Conservation (phyloP, 2,329 filamentous ascomycete genomes). For the Penicillium polonicum region DNA sequence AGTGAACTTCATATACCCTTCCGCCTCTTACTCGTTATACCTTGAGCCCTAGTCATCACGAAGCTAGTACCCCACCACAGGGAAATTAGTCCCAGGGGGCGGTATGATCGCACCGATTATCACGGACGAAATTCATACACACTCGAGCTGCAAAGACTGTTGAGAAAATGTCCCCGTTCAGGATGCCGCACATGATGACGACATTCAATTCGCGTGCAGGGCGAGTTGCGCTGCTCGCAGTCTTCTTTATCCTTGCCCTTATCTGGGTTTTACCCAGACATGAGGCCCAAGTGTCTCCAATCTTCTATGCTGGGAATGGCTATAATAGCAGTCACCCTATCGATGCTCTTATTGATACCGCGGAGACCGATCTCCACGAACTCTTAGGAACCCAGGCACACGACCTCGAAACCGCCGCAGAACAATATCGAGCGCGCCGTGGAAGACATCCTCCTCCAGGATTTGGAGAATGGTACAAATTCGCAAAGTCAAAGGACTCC, state of each 20-base stretch:
- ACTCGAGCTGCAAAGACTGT: not conserved
- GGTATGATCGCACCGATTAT: not conserved
- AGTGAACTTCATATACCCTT: not conserved
- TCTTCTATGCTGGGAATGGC: not conserved
- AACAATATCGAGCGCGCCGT: constrained; percentile 44
- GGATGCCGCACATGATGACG: not conserved
- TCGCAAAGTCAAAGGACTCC: constrained; percentile 43
- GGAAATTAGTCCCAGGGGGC: not conserved
- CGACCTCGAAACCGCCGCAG: constrained; percentile 39
- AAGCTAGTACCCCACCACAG: not conserved
- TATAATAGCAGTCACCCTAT: constrained; percentile 16
- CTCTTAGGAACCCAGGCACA: constrained; percentile 33
- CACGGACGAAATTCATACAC: not conserved
- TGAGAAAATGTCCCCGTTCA: not conserved
- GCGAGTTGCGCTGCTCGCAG: not conserved
- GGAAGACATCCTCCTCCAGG: constrained; percentile 52
- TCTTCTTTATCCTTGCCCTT: not conserved
- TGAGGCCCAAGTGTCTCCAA: not conserved
- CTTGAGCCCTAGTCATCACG: not conserved
- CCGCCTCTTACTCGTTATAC: not conserved
- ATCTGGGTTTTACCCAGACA: not conserved
- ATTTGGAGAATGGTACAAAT: constrained; percentile 51
- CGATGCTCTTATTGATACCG: constrained; percentile 18
- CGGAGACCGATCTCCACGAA: constrained; percentile 14
- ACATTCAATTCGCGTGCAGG: constrained; percentile 5